Evolutionary conservation across 2,329 filamentous ascomycete genomes (phyloP), one percentile per base, ranked within the genome.

Genomic region (Cordyceps javanica): DNA sequence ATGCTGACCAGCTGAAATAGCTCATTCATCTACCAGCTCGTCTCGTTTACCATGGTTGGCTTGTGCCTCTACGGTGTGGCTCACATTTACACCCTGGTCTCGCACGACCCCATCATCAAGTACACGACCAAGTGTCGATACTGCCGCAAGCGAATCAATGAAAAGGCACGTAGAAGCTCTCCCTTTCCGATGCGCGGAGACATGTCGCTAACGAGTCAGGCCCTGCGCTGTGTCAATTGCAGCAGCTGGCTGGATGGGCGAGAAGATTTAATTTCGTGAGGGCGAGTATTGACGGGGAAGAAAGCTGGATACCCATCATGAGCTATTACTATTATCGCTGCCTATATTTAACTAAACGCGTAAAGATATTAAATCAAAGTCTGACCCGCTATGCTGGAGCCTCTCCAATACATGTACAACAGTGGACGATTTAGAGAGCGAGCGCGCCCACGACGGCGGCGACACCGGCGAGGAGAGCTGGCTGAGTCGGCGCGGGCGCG

Each of bases 101-200:
- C 81, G 13, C 76, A 79, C 11, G 86, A 90, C 54, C 81, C 83
- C 14, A 86, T 90, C 61, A 87, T 90, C 68, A 90, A 89, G 73
- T 83, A 81, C 62, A 83, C 81, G 26, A 77, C 85, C 54, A 87
- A 84, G 70, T 91, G 87, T 72, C 80, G 75, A 65, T 90, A 87
- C 65, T 89, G 86, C 67, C 75, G 79, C 60, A 84, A 85, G 69
- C 74, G 72, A 25, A 83, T 88, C 58, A 86, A 80, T 64, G 79
- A 82, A 53, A 85, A 85, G 78, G 86, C 85, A 58, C 65, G 7
- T n/a, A 3, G 51, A 2, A 25, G 1, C 3, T 34, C 48, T 14
- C 25, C 16, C 21, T 34, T 7, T 13, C n/a, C 21, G 26, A 13
- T 25, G n/a, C n/a, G n/a, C 14, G 13, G 3, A 5, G 14, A 25